phyloP scores from a whole-genome alignment of 306 rosid genomes.

The Lupinus albus region DNA sequence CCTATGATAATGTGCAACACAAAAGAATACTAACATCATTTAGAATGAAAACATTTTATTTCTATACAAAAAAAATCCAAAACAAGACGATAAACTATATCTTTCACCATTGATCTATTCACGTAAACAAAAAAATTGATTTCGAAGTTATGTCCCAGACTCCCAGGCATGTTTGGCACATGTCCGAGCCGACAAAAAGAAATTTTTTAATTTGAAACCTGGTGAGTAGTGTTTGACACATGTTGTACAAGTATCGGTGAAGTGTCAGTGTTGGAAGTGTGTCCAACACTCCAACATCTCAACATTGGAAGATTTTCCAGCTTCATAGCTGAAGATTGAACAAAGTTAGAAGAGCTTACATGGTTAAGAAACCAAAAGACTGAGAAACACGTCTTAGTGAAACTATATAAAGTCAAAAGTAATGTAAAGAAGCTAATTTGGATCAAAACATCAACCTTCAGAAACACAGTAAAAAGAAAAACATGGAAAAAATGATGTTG shows the following conservation, averaged over 20 bases:
- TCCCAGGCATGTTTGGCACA: neutral
- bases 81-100: no score
- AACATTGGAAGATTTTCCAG: neutral
- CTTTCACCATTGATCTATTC: no score
- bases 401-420: neutral
- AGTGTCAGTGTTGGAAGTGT: neutral
- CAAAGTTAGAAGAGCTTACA: neutral
- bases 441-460: neutral
- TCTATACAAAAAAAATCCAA: no score
- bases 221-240: neutral
- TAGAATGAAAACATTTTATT: no score
- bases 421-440: slow-evolving; percentile 9
- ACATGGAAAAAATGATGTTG: neutral
- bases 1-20: no score
- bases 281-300: neutral
- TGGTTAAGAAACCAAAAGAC: neutral
- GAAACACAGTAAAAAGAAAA: slow-evolving; percentile 6
- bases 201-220: no score
- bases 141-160: no score
- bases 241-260: neutral
- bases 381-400: neutral
- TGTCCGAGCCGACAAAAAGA: neutral
- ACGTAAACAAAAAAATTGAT: no score
- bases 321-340: neutral
- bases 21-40: no score